Percentiles rank a stretch among this genome's conserved stretches.
phyloP scores from a whole-genome alignment of 768 basidiomycete species.

The Pulveroboletus ravenelii region DNA sequence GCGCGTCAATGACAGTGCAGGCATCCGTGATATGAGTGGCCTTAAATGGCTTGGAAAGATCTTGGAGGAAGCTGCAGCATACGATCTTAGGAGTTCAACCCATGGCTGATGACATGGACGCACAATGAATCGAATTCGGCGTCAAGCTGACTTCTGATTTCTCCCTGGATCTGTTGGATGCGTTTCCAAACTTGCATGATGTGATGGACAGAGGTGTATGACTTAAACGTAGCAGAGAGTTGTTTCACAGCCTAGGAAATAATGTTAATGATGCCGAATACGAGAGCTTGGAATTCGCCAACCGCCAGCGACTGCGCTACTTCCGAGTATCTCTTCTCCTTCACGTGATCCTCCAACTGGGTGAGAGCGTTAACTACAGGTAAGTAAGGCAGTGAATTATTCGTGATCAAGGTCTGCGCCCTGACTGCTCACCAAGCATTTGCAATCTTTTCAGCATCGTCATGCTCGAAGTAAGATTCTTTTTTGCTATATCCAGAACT shows the following conservation, averaged over 20 bases:
- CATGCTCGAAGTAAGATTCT: slow-evolving; percentile 86
- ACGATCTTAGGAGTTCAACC: not conserved
- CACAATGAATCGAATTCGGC: slow-evolving; percentile 91
- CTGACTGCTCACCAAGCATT: slow-evolving; percentile 73
- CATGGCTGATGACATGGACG: slow-evolving; percentile 28
- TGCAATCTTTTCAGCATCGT: slow-evolving; percentile 85
- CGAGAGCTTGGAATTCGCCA: slow-evolving; percentile 30
- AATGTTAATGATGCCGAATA: not conserved
- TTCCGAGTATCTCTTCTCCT: slow-evolving; percentile 76
- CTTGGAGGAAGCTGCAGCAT: slow-evolving; percentile 69
- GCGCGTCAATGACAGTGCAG: slow-evolving; percentile 82
- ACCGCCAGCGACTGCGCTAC: slow-evolving; percentile 80
- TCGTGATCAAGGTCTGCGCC: not conserved
- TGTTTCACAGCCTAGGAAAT: slow-evolving; percentile 75
- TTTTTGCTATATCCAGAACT: slow-evolving; percentile 87
- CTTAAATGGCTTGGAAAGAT: slow-evolving; percentile 63
- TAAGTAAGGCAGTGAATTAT: not conserved
- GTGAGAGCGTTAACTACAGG: slow-evolving; percentile 71
- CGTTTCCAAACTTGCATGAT: slow-evolving; percentile 76
- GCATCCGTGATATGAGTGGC: slow-evolving; percentile 69
- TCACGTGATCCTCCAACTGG: slow-evolving; percentile 74
- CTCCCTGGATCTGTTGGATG: slow-evolving; percentile 79
- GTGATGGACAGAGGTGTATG: slow-evolving; percentile 69
- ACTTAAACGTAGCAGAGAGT: slow-evolving; percentile 74
- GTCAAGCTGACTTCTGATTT: slow-evolving; percentile 75